Percentiles rank a stretch among this genome's conserved stretches.
phyloP scores from a whole-genome alignment of 2,329 filamentous ascomycete genomes.

The Trichoderma breve region DNA sequence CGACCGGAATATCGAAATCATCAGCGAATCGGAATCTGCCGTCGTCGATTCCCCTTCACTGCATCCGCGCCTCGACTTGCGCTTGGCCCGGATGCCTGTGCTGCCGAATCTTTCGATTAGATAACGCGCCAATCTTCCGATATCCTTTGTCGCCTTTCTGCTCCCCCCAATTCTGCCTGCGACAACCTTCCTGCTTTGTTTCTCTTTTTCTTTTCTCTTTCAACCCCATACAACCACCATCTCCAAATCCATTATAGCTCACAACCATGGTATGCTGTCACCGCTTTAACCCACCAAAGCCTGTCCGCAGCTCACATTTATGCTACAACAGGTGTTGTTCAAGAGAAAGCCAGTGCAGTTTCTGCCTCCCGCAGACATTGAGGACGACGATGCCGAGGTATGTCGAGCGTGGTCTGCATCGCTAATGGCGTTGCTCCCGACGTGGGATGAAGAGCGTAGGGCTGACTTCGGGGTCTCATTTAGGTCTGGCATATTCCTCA shows the following conservation, averaged over 20 bases:
- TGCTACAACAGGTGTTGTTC: conserved; percentile 44
- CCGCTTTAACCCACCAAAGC: background rate
- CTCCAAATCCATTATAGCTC: background rate
- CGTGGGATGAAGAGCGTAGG: background rate
- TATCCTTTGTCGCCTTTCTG: background rate
- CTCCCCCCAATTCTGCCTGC: background rate
- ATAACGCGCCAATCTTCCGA: conserved; percentile 14
- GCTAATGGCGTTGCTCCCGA: background rate
- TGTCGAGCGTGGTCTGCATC: conserved; percentile 25
- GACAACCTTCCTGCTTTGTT: background rate
- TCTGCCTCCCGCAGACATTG: conserved; percentile 66
- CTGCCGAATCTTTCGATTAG: conserved; percentile 12
- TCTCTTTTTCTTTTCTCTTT: background rate
- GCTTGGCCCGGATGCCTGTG: conserved; percentile 15
- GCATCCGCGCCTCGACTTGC: background rate
- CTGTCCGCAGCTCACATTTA: background rate
- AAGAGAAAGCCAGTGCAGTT: conserved; percentile 94
- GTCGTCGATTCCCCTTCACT: background rate
- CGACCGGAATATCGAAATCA: background rate
- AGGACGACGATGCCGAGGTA: conserved; percentile 84
- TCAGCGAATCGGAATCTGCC: background rate
- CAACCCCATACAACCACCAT: background rate
- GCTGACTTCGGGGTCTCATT: background rate
- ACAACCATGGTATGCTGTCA: conserved; percentile 16
- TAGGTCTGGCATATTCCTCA: conserved; percentile 90